A percentile compares a stretch with the other conserved stretches of the same genome.
Conservation (phyloP, 139 green algal genomes). For the Marvania coccoides region DNA sequence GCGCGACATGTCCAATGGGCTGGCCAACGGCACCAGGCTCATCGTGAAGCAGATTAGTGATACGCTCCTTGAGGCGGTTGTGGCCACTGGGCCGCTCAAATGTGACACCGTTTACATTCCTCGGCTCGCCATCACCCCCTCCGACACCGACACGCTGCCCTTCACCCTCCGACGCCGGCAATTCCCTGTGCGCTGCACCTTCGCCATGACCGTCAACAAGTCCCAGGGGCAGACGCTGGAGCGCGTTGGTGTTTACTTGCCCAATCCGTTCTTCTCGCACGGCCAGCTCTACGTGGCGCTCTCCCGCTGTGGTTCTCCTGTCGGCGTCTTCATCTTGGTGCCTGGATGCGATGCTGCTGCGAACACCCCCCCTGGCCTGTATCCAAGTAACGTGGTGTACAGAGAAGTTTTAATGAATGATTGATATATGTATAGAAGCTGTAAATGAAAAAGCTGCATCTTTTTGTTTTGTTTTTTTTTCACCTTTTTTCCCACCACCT, state of each 20-base stretch:
- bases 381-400: too few relatives aligned
- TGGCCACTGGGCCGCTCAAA: conserved; percentile 3
- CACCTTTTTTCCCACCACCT: too few relatives aligned
- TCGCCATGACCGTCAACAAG: conserved; percentile 43
- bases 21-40: conserved; percentile 27
- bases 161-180: conserved; percentile 20
- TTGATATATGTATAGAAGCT: too few relatives aligned
- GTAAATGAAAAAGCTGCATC: too few relatives aligned
- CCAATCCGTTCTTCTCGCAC: conserved; percentile 12
- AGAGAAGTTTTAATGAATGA: too few relatives aligned
- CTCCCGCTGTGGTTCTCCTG: background rate
- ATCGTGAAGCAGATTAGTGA: conserved; percentile 6
- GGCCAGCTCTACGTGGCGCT: conserved; percentile 22
- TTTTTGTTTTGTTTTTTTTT: too few relatives aligned
- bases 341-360: too few relatives aligned
- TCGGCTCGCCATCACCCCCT: background rate
- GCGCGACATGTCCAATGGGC: conserved; percentile 9
- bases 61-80: conserved; percentile 1
- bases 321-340: background rate
- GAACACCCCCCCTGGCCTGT: too few relatives aligned
- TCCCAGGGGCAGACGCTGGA: conserved; percentile 34
- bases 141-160: background rate
- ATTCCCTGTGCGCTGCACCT: conserved; percentile 25
- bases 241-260: conserved; percentile 21
- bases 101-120: conserved; percentile 12